Conservation (phyloP, 139 green algal species). For the Microglena sp. region DNA sequence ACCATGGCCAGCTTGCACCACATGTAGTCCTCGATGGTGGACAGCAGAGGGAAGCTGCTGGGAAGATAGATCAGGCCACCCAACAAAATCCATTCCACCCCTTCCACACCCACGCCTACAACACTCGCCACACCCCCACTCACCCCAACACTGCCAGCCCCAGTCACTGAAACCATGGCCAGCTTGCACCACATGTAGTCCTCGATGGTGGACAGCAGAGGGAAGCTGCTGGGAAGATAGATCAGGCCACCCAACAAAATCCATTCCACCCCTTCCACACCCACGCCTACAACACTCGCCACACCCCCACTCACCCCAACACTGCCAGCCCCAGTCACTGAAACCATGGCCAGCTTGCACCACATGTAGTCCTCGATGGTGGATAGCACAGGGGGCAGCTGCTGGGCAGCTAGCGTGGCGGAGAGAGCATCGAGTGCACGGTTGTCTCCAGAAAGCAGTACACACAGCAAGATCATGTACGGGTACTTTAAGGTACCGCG, state of each 20-base stretch:
- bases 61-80: too few species aligned
- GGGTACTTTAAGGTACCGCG: too few species aligned
- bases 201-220: conserved; percentile 75
- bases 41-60: too few species aligned
- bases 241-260: too few species aligned
- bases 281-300: not conserved
- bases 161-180: too few species aligned
- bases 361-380: conserved; percentile 94
- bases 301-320: not conserved
- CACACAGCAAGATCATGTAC: conserved; percentile 33
- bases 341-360: conserved; percentile 61
- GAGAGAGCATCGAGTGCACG: conserved; percentile 46
- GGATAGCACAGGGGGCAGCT: conserved; percentile 48
- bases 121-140: too few species aligned
- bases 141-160: too few species aligned
- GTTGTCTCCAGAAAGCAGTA: conserved; percentile 55
- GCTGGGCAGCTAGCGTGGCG: conserved; percentile 16
- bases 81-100: too few species aligned
- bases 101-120: too few species aligned
- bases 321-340: not conserved
- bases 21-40: conserved; percentile 89
- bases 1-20: conserved; percentile 72
- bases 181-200: conserved; percentile 87
- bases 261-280: too few species aligned
- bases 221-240: conserved; percentile 18